Evolutionary conservation across 371 early-diverging fungal species (phyloP).

Genomic region (Funneliformis caledonium): DNA sequence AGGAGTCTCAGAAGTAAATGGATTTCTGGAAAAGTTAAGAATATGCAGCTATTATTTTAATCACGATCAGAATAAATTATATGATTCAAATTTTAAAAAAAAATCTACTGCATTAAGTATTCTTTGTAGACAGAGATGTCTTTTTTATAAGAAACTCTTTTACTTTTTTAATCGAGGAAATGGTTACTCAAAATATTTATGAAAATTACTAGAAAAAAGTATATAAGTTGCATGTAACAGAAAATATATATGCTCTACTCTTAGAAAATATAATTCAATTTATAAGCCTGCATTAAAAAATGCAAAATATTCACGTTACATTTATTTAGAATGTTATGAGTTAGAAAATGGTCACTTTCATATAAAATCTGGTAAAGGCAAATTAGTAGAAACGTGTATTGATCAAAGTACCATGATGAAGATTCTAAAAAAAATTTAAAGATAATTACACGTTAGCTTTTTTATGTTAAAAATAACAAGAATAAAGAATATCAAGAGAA

Average conservation of each 20-base stretch:
- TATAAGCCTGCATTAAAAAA: neutral
- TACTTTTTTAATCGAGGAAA: constrained; percentile 13
- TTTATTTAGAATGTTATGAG: neutral
- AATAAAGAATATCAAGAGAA: no score
- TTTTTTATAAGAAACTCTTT: constrained; percentile 1
- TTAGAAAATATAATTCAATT: neutral
- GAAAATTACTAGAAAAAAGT: neutral
- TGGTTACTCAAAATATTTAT: neutral
- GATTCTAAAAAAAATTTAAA: neutral
- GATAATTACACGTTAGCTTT: no score
- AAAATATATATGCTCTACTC: neutral
- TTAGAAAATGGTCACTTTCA: neutral
- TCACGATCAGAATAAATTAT: constrained; percentile 5
- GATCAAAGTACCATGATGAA: neutral
- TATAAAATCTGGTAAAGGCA: neutral
- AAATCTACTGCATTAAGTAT: neutral
- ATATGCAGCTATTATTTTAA: neutral
- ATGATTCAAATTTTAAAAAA: neutral
- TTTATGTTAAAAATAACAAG: no score
- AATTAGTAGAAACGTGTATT: neutral
- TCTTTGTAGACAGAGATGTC: neutral
- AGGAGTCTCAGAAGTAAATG: no score
- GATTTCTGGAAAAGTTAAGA: no score
- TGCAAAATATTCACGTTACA: neutral
- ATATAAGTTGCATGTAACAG: constrained; percentile 7